Percentiles rank a stretch among this genome's conserved stretches.
Conservation (phyloP, 129 eudicot genomes). For the Saposhnikovia divaricata region DNA sequence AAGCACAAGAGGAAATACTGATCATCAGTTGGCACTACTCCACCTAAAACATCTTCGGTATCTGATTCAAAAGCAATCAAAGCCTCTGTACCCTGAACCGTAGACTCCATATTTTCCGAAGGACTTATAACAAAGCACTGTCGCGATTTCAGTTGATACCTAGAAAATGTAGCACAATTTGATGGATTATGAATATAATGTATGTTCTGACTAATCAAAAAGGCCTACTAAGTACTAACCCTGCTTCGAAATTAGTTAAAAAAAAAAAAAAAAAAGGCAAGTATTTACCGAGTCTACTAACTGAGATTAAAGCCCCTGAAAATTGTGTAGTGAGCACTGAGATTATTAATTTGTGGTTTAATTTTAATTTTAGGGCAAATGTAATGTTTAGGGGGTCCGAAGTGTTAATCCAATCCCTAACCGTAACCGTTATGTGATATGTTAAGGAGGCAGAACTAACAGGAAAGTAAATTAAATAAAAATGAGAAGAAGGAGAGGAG, state of each 20-base stretch:
- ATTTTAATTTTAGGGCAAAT: too few species aligned
- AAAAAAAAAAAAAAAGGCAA: too few species aligned
- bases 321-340: too few species aligned
- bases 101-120: constrained; percentile 23
- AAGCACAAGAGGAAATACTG: constrained; percentile 64
- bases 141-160: neutral
- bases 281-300: too few species aligned
- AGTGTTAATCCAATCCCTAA: neutral
- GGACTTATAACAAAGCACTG: neutral
- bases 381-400: too few species aligned
- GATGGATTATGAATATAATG: neutral
- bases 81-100: constrained; percentile 25
- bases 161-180: neutral
- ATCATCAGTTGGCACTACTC: constrained; percentile 41
- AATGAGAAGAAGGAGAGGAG: neutral
- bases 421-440: neutral
- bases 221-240: too few species aligned
- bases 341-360: too few species aligned
- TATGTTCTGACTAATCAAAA: neutral
- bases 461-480: neutral
- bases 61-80: constrained; percentile 36
- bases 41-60: constrained; percentile 25
- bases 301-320: too few species aligned
- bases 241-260: too few species aligned
- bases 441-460: neutral